These are phyloP conservation scores for Chlamydomonas sp. DNA, from an alignment of 139 green algal species.

Conservation along the genomic window DNA sequence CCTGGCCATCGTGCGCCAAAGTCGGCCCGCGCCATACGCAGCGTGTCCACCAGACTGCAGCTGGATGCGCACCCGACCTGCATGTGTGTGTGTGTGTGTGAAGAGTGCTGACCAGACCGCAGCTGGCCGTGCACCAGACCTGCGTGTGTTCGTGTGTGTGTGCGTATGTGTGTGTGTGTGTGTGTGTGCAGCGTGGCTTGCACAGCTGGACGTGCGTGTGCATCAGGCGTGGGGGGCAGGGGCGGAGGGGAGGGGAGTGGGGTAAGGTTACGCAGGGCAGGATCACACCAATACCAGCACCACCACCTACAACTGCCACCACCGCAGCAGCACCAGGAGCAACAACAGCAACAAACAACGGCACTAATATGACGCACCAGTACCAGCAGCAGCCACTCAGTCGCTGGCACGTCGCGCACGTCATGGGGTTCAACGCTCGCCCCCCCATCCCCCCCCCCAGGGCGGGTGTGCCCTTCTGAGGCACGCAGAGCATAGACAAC, in stretches of 20 bases:
- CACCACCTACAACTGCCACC: background rate
- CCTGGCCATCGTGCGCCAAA: background rate
- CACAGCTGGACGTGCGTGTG: background rate
- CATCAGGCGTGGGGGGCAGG: background rate
- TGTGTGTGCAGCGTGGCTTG: background rate
- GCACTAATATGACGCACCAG: background rate
- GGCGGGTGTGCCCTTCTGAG: too few relatives aligned
- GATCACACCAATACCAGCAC: background rate
- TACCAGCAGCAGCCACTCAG: background rate
- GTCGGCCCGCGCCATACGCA: conserved; percentile 1
- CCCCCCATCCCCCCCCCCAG: background rate
- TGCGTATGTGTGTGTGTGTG: background rate
- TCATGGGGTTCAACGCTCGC: background rate
- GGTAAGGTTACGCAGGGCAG: background rate
- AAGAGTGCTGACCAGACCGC: background rate
- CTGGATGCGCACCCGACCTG: background rate
- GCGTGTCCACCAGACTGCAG: conserved; percentile 3
- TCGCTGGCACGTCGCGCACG: background rate
- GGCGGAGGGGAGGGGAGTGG: background rate
- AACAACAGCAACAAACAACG: background rate
- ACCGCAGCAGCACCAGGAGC: background rate
- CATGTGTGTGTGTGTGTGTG: too few relatives aligned
- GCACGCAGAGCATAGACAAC: background rate
- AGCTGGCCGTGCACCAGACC: background rate
- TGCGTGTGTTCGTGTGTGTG: too few relatives aligned